Percentiles rank a stretch among this genome's conserved stretches.
Evolutionary conservation across 768 basidiomycete species (phyloP).

Genomic region (Xerocomellus amylosporus): DNA sequence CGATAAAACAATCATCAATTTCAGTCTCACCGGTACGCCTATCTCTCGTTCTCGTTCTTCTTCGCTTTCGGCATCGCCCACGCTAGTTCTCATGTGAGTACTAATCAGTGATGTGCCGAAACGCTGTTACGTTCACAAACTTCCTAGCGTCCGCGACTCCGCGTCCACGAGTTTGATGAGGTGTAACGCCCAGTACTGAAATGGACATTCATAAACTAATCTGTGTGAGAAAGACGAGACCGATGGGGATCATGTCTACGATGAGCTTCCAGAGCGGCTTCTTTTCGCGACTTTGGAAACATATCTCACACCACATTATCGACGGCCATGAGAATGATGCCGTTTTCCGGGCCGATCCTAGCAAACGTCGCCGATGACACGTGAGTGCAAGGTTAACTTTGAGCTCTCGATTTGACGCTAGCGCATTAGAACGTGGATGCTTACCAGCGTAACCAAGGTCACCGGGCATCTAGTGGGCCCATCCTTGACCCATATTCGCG

Average conservation of each 20-base stretch:
- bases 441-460: conserved; percentile 89
- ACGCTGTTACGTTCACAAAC: conserved; percentile 74
- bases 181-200: not conserved
- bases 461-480: conserved; percentile 70
- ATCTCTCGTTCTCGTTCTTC: conserved; percentile 71
- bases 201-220: not conserved
- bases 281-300: conserved; percentile 67
- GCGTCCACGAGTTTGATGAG: conserved; percentile 2
- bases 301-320: conserved; percentile 93
- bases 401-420: not conserved
- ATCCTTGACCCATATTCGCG: conserved; percentile 82
- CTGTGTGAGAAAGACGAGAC: conserved; percentile 7
- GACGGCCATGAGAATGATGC: conserved; percentile 84
- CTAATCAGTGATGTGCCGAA: conserved; percentile 85
- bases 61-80: conserved; percentile 72
- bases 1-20: not conserved
- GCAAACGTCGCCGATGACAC: not conserved
- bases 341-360: conserved; percentile 91
- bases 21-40: too few relatives aligned
- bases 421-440: conserved; percentile 16
- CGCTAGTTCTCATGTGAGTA: conserved; percentile 86
- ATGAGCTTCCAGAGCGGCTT: conserved; percentile 94
- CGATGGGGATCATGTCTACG: conserved; percentile 79
- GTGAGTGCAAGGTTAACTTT: not conserved
- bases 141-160: conserved; percentile 43